phyloP scores from a whole-genome alignment of 2,329 filamentous ascomycete genomes.

The Erysiphe neolycopersici region DNA sequence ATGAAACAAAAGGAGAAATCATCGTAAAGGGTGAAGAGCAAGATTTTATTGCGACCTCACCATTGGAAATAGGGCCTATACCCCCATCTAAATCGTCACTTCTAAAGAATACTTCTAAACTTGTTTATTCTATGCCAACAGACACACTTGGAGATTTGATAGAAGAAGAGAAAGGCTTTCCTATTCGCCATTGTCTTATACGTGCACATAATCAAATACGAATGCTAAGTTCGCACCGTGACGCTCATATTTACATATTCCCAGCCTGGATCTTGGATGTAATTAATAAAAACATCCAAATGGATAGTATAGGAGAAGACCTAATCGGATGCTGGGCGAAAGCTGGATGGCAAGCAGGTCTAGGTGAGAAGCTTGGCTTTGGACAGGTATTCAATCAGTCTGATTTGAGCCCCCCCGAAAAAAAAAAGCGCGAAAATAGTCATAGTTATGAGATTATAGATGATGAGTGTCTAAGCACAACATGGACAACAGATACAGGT shows the following conservation, averaged over 20 bases:
- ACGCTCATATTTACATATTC: conserved; percentile 87
- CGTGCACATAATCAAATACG: conserved; percentile 48
- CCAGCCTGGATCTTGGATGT: conserved; percentile 79
- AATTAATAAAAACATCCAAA: conserved; percentile 47
- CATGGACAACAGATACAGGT: conserved; percentile 9
- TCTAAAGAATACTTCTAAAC: conserved; percentile 39
- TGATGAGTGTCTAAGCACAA: conserved; percentile 11
- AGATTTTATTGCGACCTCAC: conserved; percentile 64
- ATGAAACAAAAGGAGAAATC: conserved; percentile 54
- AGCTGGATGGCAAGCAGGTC: conserved; percentile 62
- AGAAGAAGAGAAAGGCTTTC: conserved; percentile 45
- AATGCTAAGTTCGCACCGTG: conserved; percentile 61
- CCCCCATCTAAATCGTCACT: conserved; percentile 36
- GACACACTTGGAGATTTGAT: conserved; percentile 67
- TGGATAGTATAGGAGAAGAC: conserved; percentile 79
- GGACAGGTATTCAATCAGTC: conserved; percentile 31
- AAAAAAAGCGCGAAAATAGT: conserved; percentile 9
- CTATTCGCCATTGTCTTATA: conserved; percentile 51
- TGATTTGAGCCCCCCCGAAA: conserved; percentile 16
- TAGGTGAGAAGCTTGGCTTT: conserved; percentile 53
- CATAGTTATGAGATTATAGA: conserved; percentile 10
- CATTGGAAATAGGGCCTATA: conserved; percentile 30
- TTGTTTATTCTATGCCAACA: conserved; percentile 70
- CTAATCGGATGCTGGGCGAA: conserved; percentile 92
- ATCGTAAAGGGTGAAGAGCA: conserved; percentile 75